Conservation (phyloP, 2,329 filamentous ascomycete genomes). For the Diplodia sapinea region DNA sequence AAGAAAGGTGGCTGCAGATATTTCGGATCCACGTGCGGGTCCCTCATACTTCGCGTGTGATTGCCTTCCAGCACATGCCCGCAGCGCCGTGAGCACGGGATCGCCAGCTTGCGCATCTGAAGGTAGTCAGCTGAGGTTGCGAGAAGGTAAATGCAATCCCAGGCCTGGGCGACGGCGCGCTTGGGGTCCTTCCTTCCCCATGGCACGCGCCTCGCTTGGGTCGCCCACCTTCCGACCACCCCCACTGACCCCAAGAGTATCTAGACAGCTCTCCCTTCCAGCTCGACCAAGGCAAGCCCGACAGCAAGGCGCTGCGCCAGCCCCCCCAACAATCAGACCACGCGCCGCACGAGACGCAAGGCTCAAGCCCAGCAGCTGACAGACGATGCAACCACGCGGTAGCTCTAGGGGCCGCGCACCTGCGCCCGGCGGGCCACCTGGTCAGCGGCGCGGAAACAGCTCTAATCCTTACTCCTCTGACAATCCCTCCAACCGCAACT, state of each 20-base stretch:
- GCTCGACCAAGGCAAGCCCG: not conserved
- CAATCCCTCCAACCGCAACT: not conserved
- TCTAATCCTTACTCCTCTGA: not conserved
- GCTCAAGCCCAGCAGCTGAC: not conserved
- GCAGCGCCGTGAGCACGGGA: not conserved
- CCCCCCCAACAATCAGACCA: not conserved
- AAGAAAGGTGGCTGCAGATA: not conserved
- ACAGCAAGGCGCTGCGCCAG: no score
- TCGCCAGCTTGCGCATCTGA: not conserved
- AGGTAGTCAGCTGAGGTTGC: not conserved
- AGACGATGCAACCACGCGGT: not conserved
- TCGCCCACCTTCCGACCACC: not conserved
- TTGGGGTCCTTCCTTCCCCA: not conserved
- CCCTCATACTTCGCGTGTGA: no score
- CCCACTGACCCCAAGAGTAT: not conserved
- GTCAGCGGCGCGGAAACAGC: not conserved
- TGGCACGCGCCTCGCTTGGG: not conserved
- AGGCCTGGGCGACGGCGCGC: not conserved
- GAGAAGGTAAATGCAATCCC: not conserved
- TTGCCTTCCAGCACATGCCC: no score
- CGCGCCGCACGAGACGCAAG: not conserved
- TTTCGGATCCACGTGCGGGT: not conserved
- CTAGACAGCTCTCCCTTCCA: not conserved
- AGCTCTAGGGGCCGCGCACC: not conserved
- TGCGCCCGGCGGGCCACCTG: not conserved